Conservation (phyloP, 2,329 filamentous ascomycete species). For the Juglanconis oblonga region DNA sequence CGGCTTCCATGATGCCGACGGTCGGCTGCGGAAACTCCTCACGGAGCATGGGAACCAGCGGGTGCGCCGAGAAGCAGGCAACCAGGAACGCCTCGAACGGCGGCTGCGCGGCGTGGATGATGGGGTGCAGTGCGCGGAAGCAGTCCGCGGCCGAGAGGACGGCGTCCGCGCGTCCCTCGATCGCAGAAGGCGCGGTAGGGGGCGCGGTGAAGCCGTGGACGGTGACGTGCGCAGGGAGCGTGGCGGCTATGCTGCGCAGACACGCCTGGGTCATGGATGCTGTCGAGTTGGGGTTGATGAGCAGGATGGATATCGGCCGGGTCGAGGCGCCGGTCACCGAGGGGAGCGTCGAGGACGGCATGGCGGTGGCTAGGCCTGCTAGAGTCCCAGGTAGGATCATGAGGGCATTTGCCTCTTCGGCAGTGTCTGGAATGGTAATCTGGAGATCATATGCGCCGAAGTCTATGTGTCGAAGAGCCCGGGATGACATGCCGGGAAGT, state of each 20-base stretch:
- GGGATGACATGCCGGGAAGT: neutral
- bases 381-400: neutral
- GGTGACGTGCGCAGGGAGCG: slow-evolving; percentile 43
- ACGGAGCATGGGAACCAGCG: slow-evolving; percentile 41
- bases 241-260: slow-evolving; percentile 38
- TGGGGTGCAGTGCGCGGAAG: slow-evolving; percentile 41
- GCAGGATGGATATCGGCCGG: slow-evolving; percentile 40
- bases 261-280: slow-evolving; percentile 54
- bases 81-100: slow-evolving; percentile 46
- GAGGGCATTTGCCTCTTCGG: neutral
- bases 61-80: slow-evolving; percentile 47
- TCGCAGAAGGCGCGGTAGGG: slow-evolving; percentile 44
- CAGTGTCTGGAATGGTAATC: neutral
- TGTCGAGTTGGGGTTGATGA: slow-evolving; percentile 64
- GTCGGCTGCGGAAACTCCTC: slow-evolving; percentile 43
- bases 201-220: slow-evolving; percentile 50
- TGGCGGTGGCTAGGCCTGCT: neutral
- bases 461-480: neutral
- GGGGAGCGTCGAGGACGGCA: neutral
- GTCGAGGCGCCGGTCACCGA: slow-evolving; percentile 13
- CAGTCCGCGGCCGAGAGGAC: slow-evolving; percentile 48
- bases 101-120: slow-evolving; percentile 25
- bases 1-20: slow-evolving; percentile 50
- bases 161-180: slow-evolving; percentile 48
- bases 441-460: neutral